Evolutionary conservation across 129 eudicot species (phyloP).

Genomic region (Artemisia argyi): DNA sequence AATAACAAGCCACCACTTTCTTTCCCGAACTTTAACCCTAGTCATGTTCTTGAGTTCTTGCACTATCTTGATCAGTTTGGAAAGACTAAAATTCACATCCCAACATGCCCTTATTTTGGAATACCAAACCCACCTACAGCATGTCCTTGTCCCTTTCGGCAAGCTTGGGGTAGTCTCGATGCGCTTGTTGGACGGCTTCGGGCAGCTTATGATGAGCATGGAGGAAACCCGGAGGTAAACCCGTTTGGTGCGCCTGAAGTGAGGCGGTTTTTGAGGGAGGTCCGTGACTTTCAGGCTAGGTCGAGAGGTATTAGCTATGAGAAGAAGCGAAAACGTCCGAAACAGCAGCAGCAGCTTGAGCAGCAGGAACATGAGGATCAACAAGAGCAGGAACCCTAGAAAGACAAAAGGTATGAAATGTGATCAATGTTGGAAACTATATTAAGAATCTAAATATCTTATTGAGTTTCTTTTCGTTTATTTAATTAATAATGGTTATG

Average conservation of each 20-base stretch:
- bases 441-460: not conserved
- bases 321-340: conserved; percentile 43
- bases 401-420: not conserved
- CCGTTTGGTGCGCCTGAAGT: conserved; percentile 44
- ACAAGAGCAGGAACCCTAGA: conserved; percentile 29
- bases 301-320: conserved; percentile 45
- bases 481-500: no score
- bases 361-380: conserved; percentile 22
- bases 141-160: conserved; percentile 41
- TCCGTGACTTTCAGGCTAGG: conserved; percentile 42
- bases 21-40: conserved; percentile 32
- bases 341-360: conserved; percentile 15
- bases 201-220: conserved; percentile 51
- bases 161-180: conserved; percentile 47
- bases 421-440: conserved; percentile 17
- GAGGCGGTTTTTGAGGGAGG: conserved; percentile 42
- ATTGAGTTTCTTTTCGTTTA: not conserved
- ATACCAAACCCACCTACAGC: conserved; percentile 38
- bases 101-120: conserved; percentile 41
- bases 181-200: conserved; percentile 44
- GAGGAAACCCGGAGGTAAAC: conserved; percentile 41
- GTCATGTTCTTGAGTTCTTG: conserved; percentile 42
- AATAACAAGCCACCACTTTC: conserved; percentile 43
- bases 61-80: conserved; percentile 52
- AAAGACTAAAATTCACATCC: conserved; percentile 38